A percentile compares a stretch with the other conserved stretches of the same genome.
Evolutionary conservation across 768 basidiomycete genomes (phyloP).

Genomic region (Suillus bovinus): DNA sequence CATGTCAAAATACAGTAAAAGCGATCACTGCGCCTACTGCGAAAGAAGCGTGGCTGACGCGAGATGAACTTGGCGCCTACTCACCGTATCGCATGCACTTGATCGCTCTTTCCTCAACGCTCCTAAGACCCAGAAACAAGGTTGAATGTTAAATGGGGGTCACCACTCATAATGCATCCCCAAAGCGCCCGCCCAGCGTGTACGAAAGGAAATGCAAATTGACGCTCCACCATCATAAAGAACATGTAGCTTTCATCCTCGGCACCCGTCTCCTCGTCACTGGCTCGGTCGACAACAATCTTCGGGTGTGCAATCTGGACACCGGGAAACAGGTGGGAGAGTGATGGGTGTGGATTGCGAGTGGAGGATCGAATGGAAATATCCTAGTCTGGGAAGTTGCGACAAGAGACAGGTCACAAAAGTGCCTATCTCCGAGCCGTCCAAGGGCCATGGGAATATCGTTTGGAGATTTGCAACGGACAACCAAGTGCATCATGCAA

Average conservation of each 20-base stretch:
- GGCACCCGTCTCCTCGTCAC: neutral
- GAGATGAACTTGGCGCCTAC: too few species aligned
- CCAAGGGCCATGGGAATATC: neutral
- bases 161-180: neutral
- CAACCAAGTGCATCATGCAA: neutral
- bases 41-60: too few species aligned
- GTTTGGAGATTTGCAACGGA: neutral
- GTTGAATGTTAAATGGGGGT: neutral
- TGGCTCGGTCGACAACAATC: neutral
- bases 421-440: neutral
- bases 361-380: slow-evolving; percentile 7
- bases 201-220: neutral
- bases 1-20: too few species aligned
- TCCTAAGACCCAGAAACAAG: neutral
- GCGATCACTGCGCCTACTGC: too few species aligned
- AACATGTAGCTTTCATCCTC: neutral
- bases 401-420: neutral
- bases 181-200: neutral
- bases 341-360: neutral
- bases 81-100: neutral
- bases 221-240: neutral
- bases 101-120: neutral
- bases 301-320: slow-evolving; percentile 13
- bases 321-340: slow-evolving; percentile 27
- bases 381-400: slow-evolving; percentile 5